Conservation (phyloP, 495 filamentous ascomycete species). For the Recurvomyces mirabilis region DNA sequence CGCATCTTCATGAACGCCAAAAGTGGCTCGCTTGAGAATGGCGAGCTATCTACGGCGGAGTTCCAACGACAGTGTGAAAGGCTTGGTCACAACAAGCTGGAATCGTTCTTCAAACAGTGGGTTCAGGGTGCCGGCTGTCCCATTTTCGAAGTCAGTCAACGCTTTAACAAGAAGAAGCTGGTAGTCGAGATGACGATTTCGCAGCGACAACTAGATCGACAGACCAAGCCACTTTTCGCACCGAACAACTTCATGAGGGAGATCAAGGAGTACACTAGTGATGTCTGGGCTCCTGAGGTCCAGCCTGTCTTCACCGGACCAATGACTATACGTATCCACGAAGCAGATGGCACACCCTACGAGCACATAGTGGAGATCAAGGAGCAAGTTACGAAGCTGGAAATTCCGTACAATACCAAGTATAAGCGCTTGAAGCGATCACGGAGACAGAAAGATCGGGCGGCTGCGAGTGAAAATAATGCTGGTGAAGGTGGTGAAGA, state of each 20-base stretch:
- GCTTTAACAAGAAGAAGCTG: conserved; percentile 95
- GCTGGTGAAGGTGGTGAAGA: conserved; percentile 66
- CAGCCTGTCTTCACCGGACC: conserved; percentile 82
- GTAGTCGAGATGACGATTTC: conserved; percentile 86
- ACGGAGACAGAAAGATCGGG: conserved; percentile 72
- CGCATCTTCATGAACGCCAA: conserved; percentile 71
- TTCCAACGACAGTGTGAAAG: conserved; percentile 81
- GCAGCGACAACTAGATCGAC: conserved; percentile 57
- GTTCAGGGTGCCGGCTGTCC: conserved; percentile 80
- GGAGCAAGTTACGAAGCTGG: conserved; percentile 66
- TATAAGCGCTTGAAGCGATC: conserved; percentile 95
- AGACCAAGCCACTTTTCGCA: conserved; percentile 40
- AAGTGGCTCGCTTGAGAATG: conserved; percentile 61
- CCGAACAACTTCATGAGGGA: conserved; percentile 70
- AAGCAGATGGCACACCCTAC: conserved; percentile 96
- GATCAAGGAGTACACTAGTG: conserved; percentile 61
- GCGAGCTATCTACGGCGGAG: conserved; percentile 56
- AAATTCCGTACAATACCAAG: conserved; percentile 98
- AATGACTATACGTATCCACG: conserved; percentile 95
- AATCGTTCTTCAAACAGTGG: conserved; percentile 89
- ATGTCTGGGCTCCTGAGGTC: conserved; percentile 56
- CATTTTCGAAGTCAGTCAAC: conserved; percentile 66
- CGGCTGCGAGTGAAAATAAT: conserved; percentile 48
- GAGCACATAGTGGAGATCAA: conserved; percentile 96
- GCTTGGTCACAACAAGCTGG: conserved; percentile 69